Evolutionary conservation across 768 basidiomycete species (phyloP).

Genomic region (Calocera cornea): DNA sequence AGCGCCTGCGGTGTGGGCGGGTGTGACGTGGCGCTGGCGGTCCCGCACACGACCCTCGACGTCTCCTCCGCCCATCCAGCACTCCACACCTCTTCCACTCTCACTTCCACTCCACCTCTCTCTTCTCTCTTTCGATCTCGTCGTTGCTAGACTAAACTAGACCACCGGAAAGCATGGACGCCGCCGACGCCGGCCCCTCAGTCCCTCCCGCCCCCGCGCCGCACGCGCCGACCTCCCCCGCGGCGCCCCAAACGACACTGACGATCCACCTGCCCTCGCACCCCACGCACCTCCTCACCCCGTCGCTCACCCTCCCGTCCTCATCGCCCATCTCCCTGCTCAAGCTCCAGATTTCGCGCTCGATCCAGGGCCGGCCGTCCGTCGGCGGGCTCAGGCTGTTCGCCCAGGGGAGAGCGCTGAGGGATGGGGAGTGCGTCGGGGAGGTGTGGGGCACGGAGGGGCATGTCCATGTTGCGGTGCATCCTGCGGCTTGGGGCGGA

Average conservation of each 20-base stretch:
- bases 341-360: not conserved
- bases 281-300: not conserved
- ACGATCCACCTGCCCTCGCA: not conserved
- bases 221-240: not conserved
- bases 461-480: not conserved
- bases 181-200: no score
- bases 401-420: not conserved
- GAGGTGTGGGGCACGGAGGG: not conserved
- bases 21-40: no score
- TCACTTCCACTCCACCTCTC: not conserved
- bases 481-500: not conserved
- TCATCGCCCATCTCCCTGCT: not conserved
- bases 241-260: not conserved
- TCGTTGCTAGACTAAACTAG: not conserved
- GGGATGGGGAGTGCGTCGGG: not conserved
- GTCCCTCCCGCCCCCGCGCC: not conserved
- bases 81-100: no score
- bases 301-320: not conserved
- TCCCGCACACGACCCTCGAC: no score
- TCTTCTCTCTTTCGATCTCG: not conserved
- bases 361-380: not conserved
- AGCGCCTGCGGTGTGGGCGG: no score
- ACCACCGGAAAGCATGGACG: no score
- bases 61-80: no score
- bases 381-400: not conserved